Conservation (phyloP, 2,329 filamentous ascomycete genomes). For the Dichotomopilus funicola region DNA sequence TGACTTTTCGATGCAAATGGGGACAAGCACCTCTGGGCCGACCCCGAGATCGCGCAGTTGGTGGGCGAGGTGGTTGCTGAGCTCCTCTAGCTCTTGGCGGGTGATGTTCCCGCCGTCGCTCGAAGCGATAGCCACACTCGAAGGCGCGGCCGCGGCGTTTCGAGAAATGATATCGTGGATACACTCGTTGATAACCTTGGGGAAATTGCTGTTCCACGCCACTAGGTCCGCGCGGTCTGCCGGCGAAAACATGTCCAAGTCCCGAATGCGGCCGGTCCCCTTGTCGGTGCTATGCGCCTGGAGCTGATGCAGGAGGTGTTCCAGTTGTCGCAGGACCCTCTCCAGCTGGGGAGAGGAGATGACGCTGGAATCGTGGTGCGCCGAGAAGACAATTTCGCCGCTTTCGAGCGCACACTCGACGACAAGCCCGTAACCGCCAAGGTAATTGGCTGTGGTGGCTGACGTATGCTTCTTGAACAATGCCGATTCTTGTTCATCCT, state of each 20-base stretch:
- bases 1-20: constrained; percentile 20
- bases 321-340: too few relatives aligned
- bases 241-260: not conserved
- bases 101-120: not conserved
- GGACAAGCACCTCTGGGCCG: constrained; percentile 5
- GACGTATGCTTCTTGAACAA: too few relatives aligned
- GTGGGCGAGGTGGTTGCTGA: not conserved
- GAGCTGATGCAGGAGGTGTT: too few relatives aligned
- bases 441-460: too few relatives aligned
- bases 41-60: not conserved
- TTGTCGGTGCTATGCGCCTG: too few relatives aligned
- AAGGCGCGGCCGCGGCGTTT: not conserved
- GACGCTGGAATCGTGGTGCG: too few relatives aligned
- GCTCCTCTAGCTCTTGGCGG: not conserved
- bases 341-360: too few relatives aligned
- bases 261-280: not conserved
- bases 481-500: too few relatives aligned
- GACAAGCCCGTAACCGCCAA: too few relatives aligned
- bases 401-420: too few relatives aligned
- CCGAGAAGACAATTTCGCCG: too few relatives aligned
- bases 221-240: not conserved
- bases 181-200: not conserved
- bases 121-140: not conserved
- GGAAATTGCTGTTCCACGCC: constrained; percentile 1
- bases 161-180: not conserved